phyloP scores from a whole-genome alignment of 164 flowering plant genomes.

The Cinnamomum chago region DNA sequence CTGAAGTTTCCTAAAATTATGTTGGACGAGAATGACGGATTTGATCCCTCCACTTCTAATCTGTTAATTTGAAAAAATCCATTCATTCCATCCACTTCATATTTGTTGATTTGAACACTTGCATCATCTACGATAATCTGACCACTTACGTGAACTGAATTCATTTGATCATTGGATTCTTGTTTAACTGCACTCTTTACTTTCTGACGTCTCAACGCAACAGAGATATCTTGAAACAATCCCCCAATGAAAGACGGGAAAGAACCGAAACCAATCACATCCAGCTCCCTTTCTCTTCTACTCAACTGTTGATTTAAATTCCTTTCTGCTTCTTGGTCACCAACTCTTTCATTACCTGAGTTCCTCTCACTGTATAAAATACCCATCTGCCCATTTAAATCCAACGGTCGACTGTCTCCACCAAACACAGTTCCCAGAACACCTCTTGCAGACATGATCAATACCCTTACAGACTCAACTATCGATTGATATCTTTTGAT shows the following conservation, averaged over 20 bases:
- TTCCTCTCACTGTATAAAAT: constrained; percentile 7
- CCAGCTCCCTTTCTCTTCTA: constrained; percentile 41
- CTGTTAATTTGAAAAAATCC: constrained; percentile 11
- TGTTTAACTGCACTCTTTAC: constrained; percentile 24
- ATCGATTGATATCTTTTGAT: constrained; percentile 36
- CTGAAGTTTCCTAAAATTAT: constrained; percentile 6
- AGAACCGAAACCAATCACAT: constrained; percentile 30
- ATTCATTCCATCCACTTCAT: constrained; percentile 16
- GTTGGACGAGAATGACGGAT: constrained; percentile 4
- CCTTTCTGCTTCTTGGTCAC: constrained; percentile 19
- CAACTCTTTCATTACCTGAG: constrained; percentile 15
- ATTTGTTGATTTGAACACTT: constrained; percentile 8
- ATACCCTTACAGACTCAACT: constrained; percentile 32
- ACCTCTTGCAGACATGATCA: constrained; percentile 29
- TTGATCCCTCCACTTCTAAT: constrained; percentile 20
- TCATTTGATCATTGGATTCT: constrained; percentile 16
- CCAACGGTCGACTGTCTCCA: constrained; percentile 2
- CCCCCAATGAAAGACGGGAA: constrained; percentile 41
- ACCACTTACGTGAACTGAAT: constrained; percentile 16
- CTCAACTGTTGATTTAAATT: constrained; percentile 31
- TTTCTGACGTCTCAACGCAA: constrained; percentile 32
- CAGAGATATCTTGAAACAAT: constrained; percentile 35
- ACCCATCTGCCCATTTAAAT: constrained; percentile 2
- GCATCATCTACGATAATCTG: constrained; percentile 11
- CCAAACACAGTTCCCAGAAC: constrained; percentile 28